Conservation (phyloP, 306 rosid genomes). For the Rosa lucieae region DNA sequence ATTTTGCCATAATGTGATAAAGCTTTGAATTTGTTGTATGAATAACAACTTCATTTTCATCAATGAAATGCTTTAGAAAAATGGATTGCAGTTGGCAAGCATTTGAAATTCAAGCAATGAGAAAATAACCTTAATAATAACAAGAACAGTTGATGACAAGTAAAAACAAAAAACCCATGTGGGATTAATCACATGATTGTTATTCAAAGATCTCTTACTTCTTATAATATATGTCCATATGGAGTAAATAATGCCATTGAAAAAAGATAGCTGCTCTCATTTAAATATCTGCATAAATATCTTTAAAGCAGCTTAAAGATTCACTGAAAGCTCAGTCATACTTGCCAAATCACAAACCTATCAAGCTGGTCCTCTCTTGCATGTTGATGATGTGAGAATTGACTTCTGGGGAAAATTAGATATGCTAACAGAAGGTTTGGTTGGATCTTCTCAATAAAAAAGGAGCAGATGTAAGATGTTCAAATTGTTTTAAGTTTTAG, state of each 20-base stretch:
- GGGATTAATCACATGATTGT: neutral
- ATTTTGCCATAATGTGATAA: slow-evolving; percentile 2
- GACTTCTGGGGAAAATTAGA: neutral
- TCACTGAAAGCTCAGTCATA: neutral
- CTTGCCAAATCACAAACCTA: neutral
- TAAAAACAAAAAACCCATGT: neutral
- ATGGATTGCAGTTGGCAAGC: neutral
- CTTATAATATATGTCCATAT: neutral
- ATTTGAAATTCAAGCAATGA: neutral
- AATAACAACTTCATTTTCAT: slow-evolving; percentile 12
- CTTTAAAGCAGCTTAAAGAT: neutral
- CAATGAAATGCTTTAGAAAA: neutral
- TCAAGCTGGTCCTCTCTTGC: neutral
- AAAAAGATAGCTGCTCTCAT: neutral
- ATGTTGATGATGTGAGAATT: neutral
- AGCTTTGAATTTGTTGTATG: slow-evolving; percentile 11
- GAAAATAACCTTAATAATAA: neutral
- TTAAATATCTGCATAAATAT: neutral
- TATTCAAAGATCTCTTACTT: neutral
- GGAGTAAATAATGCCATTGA: neutral
- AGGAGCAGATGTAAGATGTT: too few species aligned
- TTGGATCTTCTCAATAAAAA: neutral
- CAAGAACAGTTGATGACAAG: neutral
- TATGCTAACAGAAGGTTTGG: neutral
- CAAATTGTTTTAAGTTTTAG: too few species aligned